Percentiles rank a stretch among this genome's conserved stretches.
These are phyloP conservation scores for Neurospora sublineolata DNA, from an alignment of 495 filamentous ascomycete species.

Conservation along the genomic window DNA sequence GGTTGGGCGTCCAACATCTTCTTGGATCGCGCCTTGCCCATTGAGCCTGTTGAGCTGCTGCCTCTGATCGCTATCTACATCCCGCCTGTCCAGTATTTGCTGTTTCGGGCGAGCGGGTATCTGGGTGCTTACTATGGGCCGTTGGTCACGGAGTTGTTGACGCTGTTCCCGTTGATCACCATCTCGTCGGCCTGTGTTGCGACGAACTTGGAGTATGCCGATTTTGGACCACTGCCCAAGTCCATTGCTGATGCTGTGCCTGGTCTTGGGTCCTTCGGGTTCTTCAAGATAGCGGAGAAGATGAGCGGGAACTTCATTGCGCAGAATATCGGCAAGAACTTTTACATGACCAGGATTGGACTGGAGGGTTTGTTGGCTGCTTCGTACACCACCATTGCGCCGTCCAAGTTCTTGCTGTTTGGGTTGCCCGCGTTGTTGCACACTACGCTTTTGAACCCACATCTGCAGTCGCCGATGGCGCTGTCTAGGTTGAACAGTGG, in stretches of 20 bases:
- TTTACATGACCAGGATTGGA: slow-evolving; percentile 57
- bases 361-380: slow-evolving; percentile 54
- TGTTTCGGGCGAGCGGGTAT: slow-evolving; percentile 50
- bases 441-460: slow-evolving; percentile 57
- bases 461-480: slow-evolving; percentile 45
- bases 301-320: slow-evolving; percentile 38
- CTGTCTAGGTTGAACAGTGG: slow-evolving; percentile 50
- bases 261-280: slow-evolving; percentile 47
- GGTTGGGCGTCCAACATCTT: slow-evolving; percentile 50
- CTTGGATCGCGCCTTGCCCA: slow-evolving; percentile 29
- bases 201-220: slow-evolving; percentile 46
- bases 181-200: slow-evolving; percentile 55
- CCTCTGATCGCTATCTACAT: slow-evolving; percentile 64
- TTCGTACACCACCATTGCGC: slow-evolving; percentile 52
- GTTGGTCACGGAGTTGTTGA: slow-evolving; percentile 57
- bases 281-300: slow-evolving; percentile 51
- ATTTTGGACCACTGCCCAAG: slow-evolving; percentile 45
- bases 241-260: slow-evolving; percentile 46
- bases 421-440: slow-evolving; percentile 61
- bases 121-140: slow-evolving; percentile 63
- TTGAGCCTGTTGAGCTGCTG: slow-evolving; percentile 61
- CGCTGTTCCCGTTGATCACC: slow-evolving; percentile 61
- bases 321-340: slow-evolving; percentile 45
- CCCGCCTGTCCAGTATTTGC: slow-evolving; percentile 55
- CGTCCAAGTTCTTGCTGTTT: slow-evolving; percentile 53